A percentile compares a stretch with the other conserved stretches of the same genome.
These are phyloP conservation scores for Leonotis leonurus DNA, from an alignment of 257 asterid genomes.

Conservation along the genomic window DNA sequence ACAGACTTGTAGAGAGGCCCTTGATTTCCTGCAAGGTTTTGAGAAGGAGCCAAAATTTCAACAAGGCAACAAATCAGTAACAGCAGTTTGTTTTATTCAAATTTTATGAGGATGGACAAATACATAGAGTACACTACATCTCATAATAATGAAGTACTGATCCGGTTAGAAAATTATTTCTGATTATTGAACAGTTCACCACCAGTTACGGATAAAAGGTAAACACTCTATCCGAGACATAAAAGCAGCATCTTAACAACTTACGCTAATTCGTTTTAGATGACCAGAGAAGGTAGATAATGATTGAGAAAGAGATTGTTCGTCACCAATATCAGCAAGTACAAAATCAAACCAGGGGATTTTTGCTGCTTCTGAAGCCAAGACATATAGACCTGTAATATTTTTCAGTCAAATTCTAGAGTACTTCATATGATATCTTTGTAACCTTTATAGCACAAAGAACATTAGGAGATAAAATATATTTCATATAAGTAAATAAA, in stretches of 20 bases:
- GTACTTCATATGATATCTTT: neutral
- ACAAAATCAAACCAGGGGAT: slow-evolving; percentile 97
- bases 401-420: slow-evolving; percentile 7
- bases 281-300: slow-evolving; percentile 98
- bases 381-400: slow-evolving; percentile 75
- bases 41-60: slow-evolving; percentile 12
- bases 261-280: slow-evolving; percentile 91
- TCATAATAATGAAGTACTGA: neutral
- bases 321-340: slow-evolving; percentile 97
- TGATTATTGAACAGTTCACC: neutral
- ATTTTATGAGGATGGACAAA: neutral
- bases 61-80: slow-evolving; percentile 17
- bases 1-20: slow-evolving; percentile 60
- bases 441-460: neutral
- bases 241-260: slow-evolving; percentile 25
- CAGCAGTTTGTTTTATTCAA: slow-evolving; percentile 2
- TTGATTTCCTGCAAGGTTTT: slow-evolving; percentile 69
- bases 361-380: slow-evolving; percentile 87
- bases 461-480: neutral
- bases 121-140: neutral
- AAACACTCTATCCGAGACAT: slow-evolving; percentile 3
- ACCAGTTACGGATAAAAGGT: neutral
- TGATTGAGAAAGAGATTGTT: slow-evolving; percentile 91
- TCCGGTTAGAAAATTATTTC: neutral
- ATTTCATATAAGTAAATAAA: neutral